Conservation (phyloP, 148 eudicot species). For the Chenopodium suecicum region DNA sequence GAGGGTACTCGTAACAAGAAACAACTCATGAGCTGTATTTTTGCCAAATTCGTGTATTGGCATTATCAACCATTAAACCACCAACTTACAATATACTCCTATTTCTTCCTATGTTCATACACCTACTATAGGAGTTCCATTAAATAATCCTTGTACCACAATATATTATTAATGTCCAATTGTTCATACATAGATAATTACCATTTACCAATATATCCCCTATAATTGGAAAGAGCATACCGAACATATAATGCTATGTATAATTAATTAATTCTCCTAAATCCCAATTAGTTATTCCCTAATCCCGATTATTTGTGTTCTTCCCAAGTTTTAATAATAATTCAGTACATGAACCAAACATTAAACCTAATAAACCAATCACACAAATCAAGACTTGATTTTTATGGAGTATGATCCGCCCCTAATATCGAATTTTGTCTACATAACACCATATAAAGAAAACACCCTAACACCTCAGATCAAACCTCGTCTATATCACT, state of each 20-base stretch:
- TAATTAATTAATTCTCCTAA: background rate
- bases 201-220: background rate
- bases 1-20: slow-evolving; percentile 14
- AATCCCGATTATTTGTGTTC: background rate
- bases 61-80: slow-evolving; percentile 7
- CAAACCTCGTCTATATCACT: too few relatives aligned
- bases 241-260: background rate
- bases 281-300: background rate
- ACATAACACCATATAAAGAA: too few relatives aligned
- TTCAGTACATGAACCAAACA: too few relatives aligned
- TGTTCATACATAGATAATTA: background rate
- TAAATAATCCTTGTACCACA: background rate
- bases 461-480: too few relatives aligned
- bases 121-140: too few relatives aligned
- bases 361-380: too few relatives aligned
- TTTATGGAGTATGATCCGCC: too few relatives aligned
- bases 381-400: too few relatives aligned
- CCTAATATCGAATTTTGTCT: too few relatives aligned
- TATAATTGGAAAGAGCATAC: background rate
- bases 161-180: too few relatives aligned
- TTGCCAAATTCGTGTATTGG: slow-evolving; percentile 15
- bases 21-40: slow-evolving; percentile 27
- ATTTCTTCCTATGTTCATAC: background rate
- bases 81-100: background rate
- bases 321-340: background rate